Base-by-base conservation (phyloP, 2,329 filamentous ascomycete species). In the Berkeleyomyces basicola region DNA sequence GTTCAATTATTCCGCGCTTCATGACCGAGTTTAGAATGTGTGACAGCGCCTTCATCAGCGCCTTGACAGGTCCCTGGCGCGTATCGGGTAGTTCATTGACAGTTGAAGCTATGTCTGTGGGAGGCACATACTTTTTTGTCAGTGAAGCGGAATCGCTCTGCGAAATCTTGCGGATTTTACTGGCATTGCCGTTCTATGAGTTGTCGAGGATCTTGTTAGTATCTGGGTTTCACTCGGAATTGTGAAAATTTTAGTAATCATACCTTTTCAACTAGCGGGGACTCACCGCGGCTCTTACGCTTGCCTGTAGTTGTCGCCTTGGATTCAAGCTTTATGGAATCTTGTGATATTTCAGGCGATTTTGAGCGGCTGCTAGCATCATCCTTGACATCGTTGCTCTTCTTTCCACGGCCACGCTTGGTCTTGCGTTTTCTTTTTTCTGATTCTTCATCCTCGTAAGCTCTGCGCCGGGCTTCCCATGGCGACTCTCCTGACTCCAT, bases 401-500 rank as follows among this genome's bases (percentile, higher is more conserved):
- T 80, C 74, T 86, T 87, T 23, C 76, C 80, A 71, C 83, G 85
- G 58, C 74, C 77, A 71, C 84, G 86, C 68, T 86, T 83, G 63
- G 74, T 74, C 65, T 78, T 78, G 70, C 75, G 72, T 73, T 81
- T 77, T 73, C 79, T 78, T 73, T 79, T 75, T 73, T 80, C 74
- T 73, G 80, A 76, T 63, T 80, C 76, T 66, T 85, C 82, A 61
- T 82, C 81, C 68, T 86, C 82, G 68, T 85, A 80, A 59, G 75
- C 77, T 68, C 80, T 81, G 11, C 84, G 82, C 44, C 83, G 77
- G 61, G 81, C 82, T 70, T 91, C 86, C 93, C 93, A 97, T 0
- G 90, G 87, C 73, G 85, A 87, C 74, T 96, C 89, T 4, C 92
- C 93, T 49, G 81, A 82, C 23, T 79, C 82, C 63, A 96, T 86